phyloP scores from a whole-genome alignment of 2,329 filamentous ascomycete genomes.

The Plectosphaerella plurivora region DNA sequence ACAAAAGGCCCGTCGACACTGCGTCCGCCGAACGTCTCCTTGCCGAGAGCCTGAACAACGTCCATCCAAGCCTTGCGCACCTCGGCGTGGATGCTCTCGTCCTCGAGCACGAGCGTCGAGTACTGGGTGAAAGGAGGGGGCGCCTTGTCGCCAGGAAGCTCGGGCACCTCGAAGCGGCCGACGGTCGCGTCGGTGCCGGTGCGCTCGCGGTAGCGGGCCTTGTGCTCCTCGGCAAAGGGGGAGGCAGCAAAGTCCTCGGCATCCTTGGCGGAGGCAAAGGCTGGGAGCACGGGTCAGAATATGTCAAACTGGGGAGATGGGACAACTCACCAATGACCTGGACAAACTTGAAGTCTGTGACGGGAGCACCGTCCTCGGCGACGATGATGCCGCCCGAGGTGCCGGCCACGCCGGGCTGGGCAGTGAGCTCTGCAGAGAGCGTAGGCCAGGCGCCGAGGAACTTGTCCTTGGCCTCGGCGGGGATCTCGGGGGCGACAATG shows the following conservation, averaged over 20 bases:
- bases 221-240: constrained; percentile 4
- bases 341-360: constrained; percentile 8
- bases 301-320: no score
- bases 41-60: constrained; percentile 3
- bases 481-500: constrained; percentile 3
- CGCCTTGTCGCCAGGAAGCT: background rate
- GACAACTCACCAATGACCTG: constrained; percentile 2
- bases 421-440: constrained; percentile 3
- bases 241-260: constrained; percentile 6
- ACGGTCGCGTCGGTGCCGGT: background rate
- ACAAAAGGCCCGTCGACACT: constrained; percentile 2
- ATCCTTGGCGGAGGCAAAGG: constrained; percentile 4
- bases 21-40: background rate
- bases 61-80: constrained; percentile 6
- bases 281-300: constrained; percentile 1
- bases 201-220: background rate
- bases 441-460: constrained; percentile 6
- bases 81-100: constrained; percentile 6
- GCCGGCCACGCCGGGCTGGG: constrained; percentile 5
- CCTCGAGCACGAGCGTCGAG: constrained; percentile 2
- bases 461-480: constrained; percentile 8
- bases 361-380: constrained; percentile 1
- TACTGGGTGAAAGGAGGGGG: constrained; percentile 5
- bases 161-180: constrained; percentile 6
- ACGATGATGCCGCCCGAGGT: constrained; percentile 4